These are phyloP conservation scores for Cotoneaster glaucophyllus DNA, from an alignment of 306 rosid genomes.

Conservation along the genomic window DNA sequence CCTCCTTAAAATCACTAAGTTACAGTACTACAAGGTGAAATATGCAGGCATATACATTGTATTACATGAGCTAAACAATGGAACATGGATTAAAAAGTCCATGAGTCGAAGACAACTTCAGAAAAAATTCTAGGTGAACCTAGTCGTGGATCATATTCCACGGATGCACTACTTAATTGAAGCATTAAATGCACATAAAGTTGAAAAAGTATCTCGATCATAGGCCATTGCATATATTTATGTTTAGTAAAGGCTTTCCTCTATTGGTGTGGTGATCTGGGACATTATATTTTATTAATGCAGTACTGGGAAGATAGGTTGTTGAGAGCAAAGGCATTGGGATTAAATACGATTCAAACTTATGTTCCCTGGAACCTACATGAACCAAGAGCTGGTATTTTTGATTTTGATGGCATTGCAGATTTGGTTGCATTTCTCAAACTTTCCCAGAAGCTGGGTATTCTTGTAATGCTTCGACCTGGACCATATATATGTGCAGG, in stretches of 20 bases:
- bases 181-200: background rate
- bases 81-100: background rate
- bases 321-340: constrained; percentile 86
- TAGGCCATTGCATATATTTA: background rate
- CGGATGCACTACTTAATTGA: background rate
- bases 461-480: constrained; percentile 77
- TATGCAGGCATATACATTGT: no score
- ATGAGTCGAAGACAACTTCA: background rate
- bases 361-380: constrained; percentile 96
- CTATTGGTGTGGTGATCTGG: constrained; percentile 7
- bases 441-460: constrained; percentile 69
- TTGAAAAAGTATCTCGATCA: background rate
- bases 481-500: constrained; percentile 96
- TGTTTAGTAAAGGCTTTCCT: constrained; percentile 18
- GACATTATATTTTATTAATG: constrained; percentile 16
- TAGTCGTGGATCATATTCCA: background rate
- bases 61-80: background rate
- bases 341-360: constrained; percentile 83
- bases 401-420: constrained; percentile 69
- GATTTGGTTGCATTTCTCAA: constrained; percentile 64
- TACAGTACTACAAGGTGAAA: background rate
- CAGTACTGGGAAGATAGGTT: constrained; percentile 98
- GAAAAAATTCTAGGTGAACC: background rate
- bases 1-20: background rate
- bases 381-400: constrained; percentile 67